phyloP scores from a whole-genome alignment of 441 rosid species.

The Mallotus japonicus region DNA sequence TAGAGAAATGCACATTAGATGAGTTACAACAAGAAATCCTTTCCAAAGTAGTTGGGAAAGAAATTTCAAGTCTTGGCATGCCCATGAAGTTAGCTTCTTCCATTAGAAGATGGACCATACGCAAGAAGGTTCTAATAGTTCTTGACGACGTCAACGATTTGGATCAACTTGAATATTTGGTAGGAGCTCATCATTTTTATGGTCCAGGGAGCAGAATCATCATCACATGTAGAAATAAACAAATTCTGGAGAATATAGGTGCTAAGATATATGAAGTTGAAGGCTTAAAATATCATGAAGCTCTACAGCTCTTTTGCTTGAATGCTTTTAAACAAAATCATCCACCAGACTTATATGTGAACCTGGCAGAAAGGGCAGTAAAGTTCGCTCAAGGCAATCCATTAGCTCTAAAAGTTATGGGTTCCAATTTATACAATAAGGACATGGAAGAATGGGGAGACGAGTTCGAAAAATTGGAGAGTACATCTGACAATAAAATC shows the following conservation, averaged over 20 bases:
- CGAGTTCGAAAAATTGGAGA: no score
- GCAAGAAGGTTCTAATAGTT: slow-evolving; percentile 19
- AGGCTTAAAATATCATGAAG: background rate
- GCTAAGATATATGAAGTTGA: slow-evolving; percentile 9
- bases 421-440: no score
- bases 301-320: background rate
- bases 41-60: background rate
- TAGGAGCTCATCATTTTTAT: background rate
- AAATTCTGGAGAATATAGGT: background rate
- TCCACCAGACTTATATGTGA: background rate
- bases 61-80: background rate
- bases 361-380: background rate
- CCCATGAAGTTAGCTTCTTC: background rate
- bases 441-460: no score
- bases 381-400: slow-evolving; percentile 13
- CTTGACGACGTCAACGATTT: slow-evolving; percentile 17
- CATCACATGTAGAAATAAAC: slow-evolving; percentile 16
- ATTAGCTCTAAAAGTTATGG: slow-evolving; percentile 10
- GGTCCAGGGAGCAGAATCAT: slow-evolving; percentile 17
- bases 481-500: no score
- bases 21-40: background rate
- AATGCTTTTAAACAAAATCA: no score
- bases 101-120: background rate
- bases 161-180: background rate
- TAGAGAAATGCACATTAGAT: background rate